Evolutionary conservation across 768 basidiomycete species (phyloP).

Genomic region (Russula ochroleuca): DNA sequence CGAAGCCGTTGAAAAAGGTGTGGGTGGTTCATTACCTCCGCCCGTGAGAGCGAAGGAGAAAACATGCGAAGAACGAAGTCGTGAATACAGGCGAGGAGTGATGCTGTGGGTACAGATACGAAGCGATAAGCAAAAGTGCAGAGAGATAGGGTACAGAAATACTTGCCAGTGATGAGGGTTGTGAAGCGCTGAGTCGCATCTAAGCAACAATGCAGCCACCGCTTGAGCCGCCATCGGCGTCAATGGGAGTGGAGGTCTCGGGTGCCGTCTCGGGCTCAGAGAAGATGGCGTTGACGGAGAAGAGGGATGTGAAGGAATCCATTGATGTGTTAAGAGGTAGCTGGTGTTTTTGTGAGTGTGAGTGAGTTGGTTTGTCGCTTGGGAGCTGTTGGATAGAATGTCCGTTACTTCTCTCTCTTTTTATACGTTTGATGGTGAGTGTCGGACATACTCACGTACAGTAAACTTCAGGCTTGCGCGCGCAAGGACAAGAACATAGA

Average conservation of each 20-base stretch:
- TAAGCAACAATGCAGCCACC: conserved; percentile 10
- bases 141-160: too few species aligned
- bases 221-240: background rate
- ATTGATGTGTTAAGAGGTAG: background rate
- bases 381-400: background rate
- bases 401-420: background rate
- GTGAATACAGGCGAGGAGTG: background rate
- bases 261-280: background rate
- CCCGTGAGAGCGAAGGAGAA: background rate
- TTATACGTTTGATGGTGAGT: background rate
- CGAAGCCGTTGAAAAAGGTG: background rate
- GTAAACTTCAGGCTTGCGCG: too few species aligned
- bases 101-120: background rate
- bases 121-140: background rate
- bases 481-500: too few species aligned
- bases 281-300: background rate
- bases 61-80: background rate
- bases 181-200: background rate
- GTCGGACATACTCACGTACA: too few species aligned
- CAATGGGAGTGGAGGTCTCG: conserved; percentile 7
- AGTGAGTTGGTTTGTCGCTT: background rate
- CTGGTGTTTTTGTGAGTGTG: background rate
- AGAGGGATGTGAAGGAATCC: background rate
- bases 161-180: background rate
- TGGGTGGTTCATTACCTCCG: background rate